These are phyloP conservation scores for Cordyceps pruinosa DNA, from an alignment of 2,329 filamentous ascomycete genomes.

Conservation along the genomic window DNA sequence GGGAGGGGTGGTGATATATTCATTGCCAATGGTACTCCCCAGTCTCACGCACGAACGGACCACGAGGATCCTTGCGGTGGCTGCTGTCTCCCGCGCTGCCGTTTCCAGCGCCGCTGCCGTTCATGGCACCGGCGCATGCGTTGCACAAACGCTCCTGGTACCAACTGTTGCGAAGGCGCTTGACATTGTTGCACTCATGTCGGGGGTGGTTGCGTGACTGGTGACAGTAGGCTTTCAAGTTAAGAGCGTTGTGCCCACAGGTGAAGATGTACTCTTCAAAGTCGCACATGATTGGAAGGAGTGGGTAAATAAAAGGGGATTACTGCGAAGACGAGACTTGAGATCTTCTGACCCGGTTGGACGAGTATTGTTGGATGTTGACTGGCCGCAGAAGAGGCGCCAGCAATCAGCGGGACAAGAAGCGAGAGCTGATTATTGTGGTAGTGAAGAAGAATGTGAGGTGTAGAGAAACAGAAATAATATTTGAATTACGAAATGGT, in stretches of 20 bases:
- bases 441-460: not conserved
- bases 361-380: not conserved
- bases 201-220: constrained; percentile 64
- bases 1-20: not conserved
- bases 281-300: constrained; percentile 48
- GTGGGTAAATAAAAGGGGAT: not conserved
- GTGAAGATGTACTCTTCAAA: constrained; percentile 62
- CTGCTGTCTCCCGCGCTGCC: not conserved
- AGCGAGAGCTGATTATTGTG: not conserved
- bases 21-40: not conserved
- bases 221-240: constrained; percentile 65
- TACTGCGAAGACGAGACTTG: not conserved
- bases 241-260: constrained; percentile 54
- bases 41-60: not conserved
- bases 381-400: not conserved
- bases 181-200: constrained; percentile 62
- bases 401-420: not conserved
- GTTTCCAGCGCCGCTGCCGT: not conserved
- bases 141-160: constrained; percentile 32
- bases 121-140: not conserved
- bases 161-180: constrained; percentile 56
- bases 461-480: not conserved
- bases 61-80: not conserved
- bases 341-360: not conserved
- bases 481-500: not conserved